Base-by-base conservation (phyloP, 2,329 filamentous ascomycete species). In the Trichoderma sp. region DNA sequence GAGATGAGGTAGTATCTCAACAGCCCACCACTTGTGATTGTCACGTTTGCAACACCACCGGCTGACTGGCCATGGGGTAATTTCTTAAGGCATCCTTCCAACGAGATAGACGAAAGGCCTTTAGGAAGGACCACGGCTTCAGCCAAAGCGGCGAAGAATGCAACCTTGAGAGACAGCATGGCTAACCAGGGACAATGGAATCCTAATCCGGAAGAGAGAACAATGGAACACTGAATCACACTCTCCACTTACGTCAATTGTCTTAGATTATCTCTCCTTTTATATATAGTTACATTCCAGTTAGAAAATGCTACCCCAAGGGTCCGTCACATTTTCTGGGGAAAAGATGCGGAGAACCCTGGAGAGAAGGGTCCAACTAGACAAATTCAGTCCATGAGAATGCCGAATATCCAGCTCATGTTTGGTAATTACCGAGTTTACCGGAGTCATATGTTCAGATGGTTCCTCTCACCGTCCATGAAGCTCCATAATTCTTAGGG, bases 171-270 rank as follows among this genome's bases (percentile, higher is more conserved):
- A 53, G n/a, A 53, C 21, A 68, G 27, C 66, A 68, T 68, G 35
- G 66, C 6, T 8, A 27, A 4, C 9, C 3, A 50, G 27, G 5
- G 45, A 68, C 66, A 68, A 18, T 35, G 14, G 31, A 33, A 38
- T 68, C 31, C 45, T 21, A 59, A 59, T 68, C 31, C 12, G 45
- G 45, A 38, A 38, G 45, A 68, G 9, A 50, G 29, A 68, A 59
- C 45, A 68, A 59, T 38, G 4, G n/a, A 35, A 59, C 45, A 68
- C 33, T 68, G 45, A 68, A 59, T 29, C 45, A 24, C 29, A 59
- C 66, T 16, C 29, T 68, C 66, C 66, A 68, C 66, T 59, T 56
- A 68, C 45, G 66, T 68, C 66, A 68, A 59, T 24, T 68, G 45
- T 68, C 66, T 68, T 31, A 59, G 66, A 21, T 53, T 6, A 27